A percentile compares a stretch with the other conserved stretches of the same genome.
Evolutionary conservation across 2,329 filamentous ascomycete genomes (phyloP).

Genomic region (Epichloe typhina): DNA sequence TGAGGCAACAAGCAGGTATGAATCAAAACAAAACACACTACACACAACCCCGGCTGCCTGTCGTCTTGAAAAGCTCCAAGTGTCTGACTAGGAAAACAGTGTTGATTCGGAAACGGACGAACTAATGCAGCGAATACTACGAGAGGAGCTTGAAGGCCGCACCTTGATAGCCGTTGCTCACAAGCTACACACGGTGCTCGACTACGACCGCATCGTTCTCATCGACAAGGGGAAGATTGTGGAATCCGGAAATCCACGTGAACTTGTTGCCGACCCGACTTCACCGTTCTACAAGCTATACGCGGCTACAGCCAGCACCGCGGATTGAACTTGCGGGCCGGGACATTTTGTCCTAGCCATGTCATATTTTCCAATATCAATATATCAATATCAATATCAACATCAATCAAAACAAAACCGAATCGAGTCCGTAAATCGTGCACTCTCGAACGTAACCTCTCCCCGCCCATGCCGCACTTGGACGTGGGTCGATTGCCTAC

Average conservation of each 20-base stretch:
- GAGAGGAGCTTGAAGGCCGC: constrained; percentile 22
- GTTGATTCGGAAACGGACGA: constrained; percentile 22
- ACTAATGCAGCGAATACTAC: constrained; percentile 20
- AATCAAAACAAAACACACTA: neutral
- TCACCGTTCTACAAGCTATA: constrained; percentile 9
- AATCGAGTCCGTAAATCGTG: no score
- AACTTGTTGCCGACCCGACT: constrained; percentile 2
- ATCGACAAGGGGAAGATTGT: constrained; percentile 51
- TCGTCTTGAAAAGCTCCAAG: neutral
- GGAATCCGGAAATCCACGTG: constrained; percentile 23
- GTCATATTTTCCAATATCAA: no score
- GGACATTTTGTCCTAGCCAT: neutral
- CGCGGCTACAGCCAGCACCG: constrained; percentile 1
- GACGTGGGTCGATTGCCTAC: no score
- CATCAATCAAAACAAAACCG: no score
- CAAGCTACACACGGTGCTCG: constrained; percentile 32
- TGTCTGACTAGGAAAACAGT: constrained; percentile 9
- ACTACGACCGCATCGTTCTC: constrained; percentile 47
- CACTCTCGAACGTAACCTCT: no score
- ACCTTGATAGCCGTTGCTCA: constrained; percentile 38
- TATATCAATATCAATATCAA: no score
- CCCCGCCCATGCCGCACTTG: no score
- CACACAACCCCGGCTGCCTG: neutral
- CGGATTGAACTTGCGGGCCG: neutral
- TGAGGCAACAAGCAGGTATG: constrained; percentile 21